Evolutionary conservation across 371 early-diverging fungal genomes (phyloP).

Genomic region (Parasitella parasitica): DNA sequence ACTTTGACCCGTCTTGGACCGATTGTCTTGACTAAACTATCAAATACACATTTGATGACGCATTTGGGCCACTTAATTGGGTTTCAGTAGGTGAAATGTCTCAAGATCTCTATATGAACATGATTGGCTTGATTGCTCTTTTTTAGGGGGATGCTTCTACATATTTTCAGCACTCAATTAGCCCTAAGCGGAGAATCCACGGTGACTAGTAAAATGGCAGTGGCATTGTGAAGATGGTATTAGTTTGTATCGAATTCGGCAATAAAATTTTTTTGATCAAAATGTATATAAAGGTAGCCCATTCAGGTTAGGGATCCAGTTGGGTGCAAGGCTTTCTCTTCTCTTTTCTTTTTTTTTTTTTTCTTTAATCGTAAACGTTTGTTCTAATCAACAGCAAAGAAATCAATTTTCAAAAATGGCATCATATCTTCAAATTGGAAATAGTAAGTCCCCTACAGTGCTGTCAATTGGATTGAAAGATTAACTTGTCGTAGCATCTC

Average conservation of each 20-base stretch:
- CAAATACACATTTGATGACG: neutral
- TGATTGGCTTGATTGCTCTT: neutral
- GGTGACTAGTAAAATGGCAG: neutral
- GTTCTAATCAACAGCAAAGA: no score
- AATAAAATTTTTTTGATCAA: conserved; percentile 4
- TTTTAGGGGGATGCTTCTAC: neutral
- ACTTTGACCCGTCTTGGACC: neutral
- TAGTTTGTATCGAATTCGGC: neutral
- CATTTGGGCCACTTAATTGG: no score
- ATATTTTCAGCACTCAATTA: neutral
- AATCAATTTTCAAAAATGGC: conserved; percentile 13
- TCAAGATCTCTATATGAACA: neutral
- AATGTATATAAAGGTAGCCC: neutral
- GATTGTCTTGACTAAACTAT: neutral
- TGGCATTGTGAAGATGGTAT: neutral
- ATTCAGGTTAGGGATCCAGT: neutral
- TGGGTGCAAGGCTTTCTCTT: neutral
- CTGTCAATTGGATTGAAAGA: neutral
- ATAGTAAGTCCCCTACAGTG: conserved; percentile 4
- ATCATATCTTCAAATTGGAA: conserved; percentile 22
- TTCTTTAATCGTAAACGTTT: no score
- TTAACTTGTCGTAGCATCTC: neutral
- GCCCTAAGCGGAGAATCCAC: neutral
- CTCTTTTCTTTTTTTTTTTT: neutral
- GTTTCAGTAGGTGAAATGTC: neutral